phyloP scores from a whole-genome alignment of 257 asterid species.

The Gentiana straminea region DNA sequence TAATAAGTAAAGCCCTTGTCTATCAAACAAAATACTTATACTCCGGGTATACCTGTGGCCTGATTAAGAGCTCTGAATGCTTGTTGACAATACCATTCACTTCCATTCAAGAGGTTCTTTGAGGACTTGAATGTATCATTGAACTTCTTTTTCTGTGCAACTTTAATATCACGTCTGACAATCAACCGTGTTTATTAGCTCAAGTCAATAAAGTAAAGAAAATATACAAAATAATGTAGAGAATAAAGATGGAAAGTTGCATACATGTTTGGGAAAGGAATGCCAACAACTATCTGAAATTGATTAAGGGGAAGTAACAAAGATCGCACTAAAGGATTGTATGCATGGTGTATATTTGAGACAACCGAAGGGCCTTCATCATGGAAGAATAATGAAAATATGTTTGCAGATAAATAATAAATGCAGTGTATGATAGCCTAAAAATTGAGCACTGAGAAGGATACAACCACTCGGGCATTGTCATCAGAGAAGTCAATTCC shows the following conservation, averaged over 20 bases:
- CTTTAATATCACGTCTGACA: constrained; percentile 66
- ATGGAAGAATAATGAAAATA: background rate
- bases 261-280: constrained; percentile 95
- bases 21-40: background rate
- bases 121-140: constrained; percentile 60
- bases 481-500: constrained; percentile 98
- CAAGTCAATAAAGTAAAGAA: constrained; percentile 10
- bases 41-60: constrained; percentile 59
- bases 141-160: constrained; percentile 83
- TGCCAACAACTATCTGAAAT: constrained; percentile 76
- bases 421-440: background rate
- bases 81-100: constrained; percentile 95
- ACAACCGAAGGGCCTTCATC: background rate
- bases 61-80: constrained; percentile 98
- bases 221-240: constrained; percentile 1
- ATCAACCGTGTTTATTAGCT: constrained; percentile 16
- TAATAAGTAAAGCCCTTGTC: background rate
- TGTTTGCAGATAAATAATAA: background rate
- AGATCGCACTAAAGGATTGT: background rate
- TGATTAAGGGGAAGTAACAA: constrained; percentile 34
- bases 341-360: constrained; percentile 1
- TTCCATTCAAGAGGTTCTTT: constrained; percentile 75
- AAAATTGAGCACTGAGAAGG: constrained; percentile 28
- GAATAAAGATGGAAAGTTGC: constrained; percentile 15
- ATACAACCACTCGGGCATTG: constrained; percentile 94